These are phyloP conservation scores for Beauveria bassiana DNA, from an alignment of 2,329 filamentous ascomycete genomes.

Conservation along the genomic window DNA sequence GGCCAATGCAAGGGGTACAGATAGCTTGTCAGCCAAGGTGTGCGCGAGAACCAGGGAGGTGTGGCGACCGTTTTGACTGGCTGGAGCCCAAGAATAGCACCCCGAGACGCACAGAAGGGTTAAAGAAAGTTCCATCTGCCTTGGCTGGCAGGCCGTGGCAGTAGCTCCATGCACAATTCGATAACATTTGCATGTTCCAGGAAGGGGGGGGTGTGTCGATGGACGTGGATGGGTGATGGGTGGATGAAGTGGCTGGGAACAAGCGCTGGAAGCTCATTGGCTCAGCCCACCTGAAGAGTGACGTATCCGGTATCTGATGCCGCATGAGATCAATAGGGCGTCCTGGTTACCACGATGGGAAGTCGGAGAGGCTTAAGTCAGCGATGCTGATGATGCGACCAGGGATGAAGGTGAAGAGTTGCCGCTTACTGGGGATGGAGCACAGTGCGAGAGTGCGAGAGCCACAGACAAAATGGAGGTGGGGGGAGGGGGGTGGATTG, in stretches of 20 bases:
- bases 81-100: conserved; percentile 1
- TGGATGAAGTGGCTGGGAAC: background rate
- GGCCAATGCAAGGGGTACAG: background rate
- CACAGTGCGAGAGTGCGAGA: background rate
- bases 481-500: background rate
- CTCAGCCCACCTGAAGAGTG: background rate
- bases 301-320: conserved; percentile 2
- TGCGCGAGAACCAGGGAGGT: conserved; percentile 1
- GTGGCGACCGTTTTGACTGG: background rate
- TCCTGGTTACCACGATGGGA: conserved; percentile 11
- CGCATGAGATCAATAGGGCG: conserved; percentile 5
- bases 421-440: conserved; percentile 1
- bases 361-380: conserved; percentile 11
- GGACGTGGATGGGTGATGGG: background rate
- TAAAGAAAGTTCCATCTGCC: background rate
- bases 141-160: background rate
- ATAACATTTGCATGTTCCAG: background rate
- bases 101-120: background rate
- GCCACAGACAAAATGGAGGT: background rate
- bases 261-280: background rate
- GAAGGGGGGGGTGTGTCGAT: background rate
- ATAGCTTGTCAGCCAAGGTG: conserved; percentile 1
- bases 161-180: conserved; percentile 7
- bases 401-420: background rate
- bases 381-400: conserved; percentile 4